These are phyloP conservation scores for Biscogniauxia marginata DNA, from an alignment of 2,329 filamentous ascomycete genomes.

Conservation along the genomic window DNA sequence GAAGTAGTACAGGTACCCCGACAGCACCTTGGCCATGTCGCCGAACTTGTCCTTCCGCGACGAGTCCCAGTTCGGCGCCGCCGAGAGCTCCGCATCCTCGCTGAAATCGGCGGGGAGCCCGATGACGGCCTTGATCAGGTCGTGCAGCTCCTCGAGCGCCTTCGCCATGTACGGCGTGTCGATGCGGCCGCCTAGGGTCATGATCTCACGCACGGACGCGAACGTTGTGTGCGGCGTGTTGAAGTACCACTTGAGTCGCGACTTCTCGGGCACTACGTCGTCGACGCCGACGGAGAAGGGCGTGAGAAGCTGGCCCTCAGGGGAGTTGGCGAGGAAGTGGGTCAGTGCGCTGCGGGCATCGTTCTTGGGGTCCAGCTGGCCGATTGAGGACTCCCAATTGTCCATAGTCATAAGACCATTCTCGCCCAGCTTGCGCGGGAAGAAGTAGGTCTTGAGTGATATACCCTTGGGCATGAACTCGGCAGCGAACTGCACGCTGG, in stretches of 20 bases:
- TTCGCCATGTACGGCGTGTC: constrained; percentile 1
- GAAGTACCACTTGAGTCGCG: constrained; percentile 14
- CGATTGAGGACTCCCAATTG: constrained; percentile 1
- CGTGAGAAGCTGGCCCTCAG: constrained; percentile 4
- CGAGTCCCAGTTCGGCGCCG: background rate
- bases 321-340: constrained; percentile 5
- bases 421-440: constrained; percentile 3
- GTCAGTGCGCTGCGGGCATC: background rate
- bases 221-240: constrained; percentile 13
- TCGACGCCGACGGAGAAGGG: constrained; percentile 13
- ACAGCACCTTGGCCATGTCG: background rate
- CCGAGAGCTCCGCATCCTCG: constrained; percentile 5
- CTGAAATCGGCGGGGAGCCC: constrained; percentile 9
- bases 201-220: constrained; percentile 9
- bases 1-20: constrained; percentile 14
- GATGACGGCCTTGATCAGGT: constrained; percentile 7
- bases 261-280: background rate
- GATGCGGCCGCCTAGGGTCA: constrained; percentile 14
- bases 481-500: constrained; percentile 2
- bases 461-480: constrained; percentile 7
- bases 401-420: background rate
- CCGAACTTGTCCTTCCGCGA: background rate
- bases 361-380: constrained; percentile 2
- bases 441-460: constrained; percentile 9
- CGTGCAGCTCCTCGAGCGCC: constrained; percentile 3